Percentiles rank a stretch among this genome's conserved stretches.
These are phyloP conservation scores for Oidium heveae DNA, from an alignment of 2,329 filamentous ascomycete genomes.

Conservation along the genomic window DNA sequence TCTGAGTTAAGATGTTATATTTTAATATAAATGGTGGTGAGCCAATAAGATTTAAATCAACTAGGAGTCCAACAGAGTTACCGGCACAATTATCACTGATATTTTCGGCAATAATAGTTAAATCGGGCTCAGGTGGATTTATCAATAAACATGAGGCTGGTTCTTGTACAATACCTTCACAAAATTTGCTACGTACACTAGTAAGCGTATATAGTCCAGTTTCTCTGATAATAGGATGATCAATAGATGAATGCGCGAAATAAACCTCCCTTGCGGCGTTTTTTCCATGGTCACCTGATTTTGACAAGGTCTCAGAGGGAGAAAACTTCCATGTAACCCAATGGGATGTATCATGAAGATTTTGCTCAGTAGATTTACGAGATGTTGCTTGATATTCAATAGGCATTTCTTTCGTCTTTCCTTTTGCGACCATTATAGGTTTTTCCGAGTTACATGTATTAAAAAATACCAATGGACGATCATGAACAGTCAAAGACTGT, in stretches of 20 bases:
- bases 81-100: conserved; percentile 90
- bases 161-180: conserved; percentile 70
- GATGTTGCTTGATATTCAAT: conserved; percentile 42
- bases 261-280: conserved; percentile 30
- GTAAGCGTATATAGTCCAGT: conserved; percentile 72
- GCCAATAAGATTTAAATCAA: conserved; percentile 73
- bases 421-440: conserved; percentile 64
- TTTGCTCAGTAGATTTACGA: conserved; percentile 11
- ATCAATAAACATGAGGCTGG: conserved; percentile 80
- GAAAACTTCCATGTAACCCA: conserved; percentile 63
- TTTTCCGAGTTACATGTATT: conserved; percentile 53
- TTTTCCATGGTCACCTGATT: conserved; percentile 43
- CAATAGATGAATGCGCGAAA: conserved; percentile 32
- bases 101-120: conserved; percentile 49
- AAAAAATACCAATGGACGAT: conserved; percentile 52
- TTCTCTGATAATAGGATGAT: conserved; percentile 42
- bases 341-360: conserved; percentile 37
- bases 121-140: conserved; percentile 68
- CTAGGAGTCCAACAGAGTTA: conserved; percentile 70
- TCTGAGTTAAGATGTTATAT: conserved; percentile 46
- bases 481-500: conserved; percentile 64
- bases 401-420: conserved; percentile 40
- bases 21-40: conserved; percentile 72
- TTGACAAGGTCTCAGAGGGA: conserved; percentile 40
- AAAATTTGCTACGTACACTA: conserved; percentile 55